These are phyloP conservation scores for Nepenthes mirabilis DNA, from an alignment of 148 eudicot genomes.

Conservation along the genomic window DNA sequence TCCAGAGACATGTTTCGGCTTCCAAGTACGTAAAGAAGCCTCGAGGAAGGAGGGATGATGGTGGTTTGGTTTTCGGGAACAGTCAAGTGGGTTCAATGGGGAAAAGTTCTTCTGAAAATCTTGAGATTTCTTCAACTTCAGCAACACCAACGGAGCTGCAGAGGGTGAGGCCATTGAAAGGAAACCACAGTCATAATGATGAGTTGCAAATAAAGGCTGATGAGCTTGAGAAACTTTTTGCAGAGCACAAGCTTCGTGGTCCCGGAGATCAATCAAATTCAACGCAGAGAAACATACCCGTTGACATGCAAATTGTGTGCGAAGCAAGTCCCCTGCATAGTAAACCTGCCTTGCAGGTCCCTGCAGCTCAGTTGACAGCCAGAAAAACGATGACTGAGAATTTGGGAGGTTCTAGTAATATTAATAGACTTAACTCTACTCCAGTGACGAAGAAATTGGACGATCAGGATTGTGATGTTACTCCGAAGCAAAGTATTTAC, in stretches of 20 bases:
- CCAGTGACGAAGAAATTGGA: conserved; percentile 21
- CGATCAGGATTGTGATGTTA: conserved; percentile 31
- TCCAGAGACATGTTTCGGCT: conserved; percentile 34
- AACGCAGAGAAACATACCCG: conserved; percentile 44
- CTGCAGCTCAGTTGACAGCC: conserved; percentile 21
- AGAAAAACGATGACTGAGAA: conserved; percentile 17
- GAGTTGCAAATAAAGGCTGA: conserved; percentile 79
- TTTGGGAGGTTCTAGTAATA: conserved; percentile 18
- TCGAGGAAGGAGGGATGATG: conserved; percentile 26
- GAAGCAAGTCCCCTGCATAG: conserved; percentile 14
- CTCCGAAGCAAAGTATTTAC: conserved; percentile 34
- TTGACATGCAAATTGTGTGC: conserved; percentile 27
- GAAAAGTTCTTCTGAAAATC: conserved; percentile 16
- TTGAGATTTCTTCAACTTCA: conserved; percentile 26
- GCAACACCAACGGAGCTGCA: conserved; percentile 43
- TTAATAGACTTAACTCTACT: conserved; percentile 21
- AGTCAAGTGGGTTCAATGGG: conserved; percentile 20
- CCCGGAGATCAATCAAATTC: conserved; percentile 55
- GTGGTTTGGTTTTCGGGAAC: conserved; percentile 14
- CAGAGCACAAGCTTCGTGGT: conserved; percentile 68
- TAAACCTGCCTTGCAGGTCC: conserved; percentile 21
- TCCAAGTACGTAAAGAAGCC: conserved; percentile 33
- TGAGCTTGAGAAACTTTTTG: conserved; percentile 94
- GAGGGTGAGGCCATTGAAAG: conserved; percentile 57
- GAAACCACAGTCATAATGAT: conserved; percentile 67